Evolutionary conservation across 352 stramenopile species (phyloP), one percentile per base, ranked within the genome.

Genomic region (Phytophthora cactorum): DNA sequence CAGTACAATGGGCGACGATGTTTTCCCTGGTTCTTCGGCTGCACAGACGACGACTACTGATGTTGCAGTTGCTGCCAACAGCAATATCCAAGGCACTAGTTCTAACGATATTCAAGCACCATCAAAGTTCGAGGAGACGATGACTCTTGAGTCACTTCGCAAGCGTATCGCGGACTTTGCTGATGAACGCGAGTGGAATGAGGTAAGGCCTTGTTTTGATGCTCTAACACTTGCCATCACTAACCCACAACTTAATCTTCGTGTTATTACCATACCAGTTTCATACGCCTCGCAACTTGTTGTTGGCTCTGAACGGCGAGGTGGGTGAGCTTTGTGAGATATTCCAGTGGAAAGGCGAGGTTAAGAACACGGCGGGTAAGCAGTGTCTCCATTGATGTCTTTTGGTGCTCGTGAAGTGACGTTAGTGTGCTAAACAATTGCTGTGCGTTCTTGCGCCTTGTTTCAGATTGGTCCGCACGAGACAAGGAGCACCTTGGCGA

Each of bases 251-350:
- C 22, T 22, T 22, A 22, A 22, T 22, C 22, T 22, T 22, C n/a
- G 28, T 43, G 29, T 49, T 70, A 62, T 55, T 49, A 41, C 89
- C 25, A 63, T 97, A 58, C 9, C 39, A 85, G 77, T 78, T 78
- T 49, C 76, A 90, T 58, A 90, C 77, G 29, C 83, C 97, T 47
- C 89, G 97, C 4, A 99, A 98, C 73, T 73, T 99, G 39, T 51
- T 98, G 31, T 72, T 99, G 43, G 97, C 97, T 17, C 72, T 99
- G 8, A 84, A 97, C 6, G 96, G 96, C 17, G 96, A 99, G 80
- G 81, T 98, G 2, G 96, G 97, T 32, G 97, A 99, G 74, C 66
- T 99, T 45, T 93, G 91, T 22, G 95, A 99, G 78, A 97, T 97
- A 44, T 79, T 82, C 34, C 97, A 99, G 79, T 99, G 96, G 96